These are phyloP conservation scores for Trametes sanguinea DNA, from an alignment of 768 basidiomycete genomes.

Conservation along the genomic window DNA sequence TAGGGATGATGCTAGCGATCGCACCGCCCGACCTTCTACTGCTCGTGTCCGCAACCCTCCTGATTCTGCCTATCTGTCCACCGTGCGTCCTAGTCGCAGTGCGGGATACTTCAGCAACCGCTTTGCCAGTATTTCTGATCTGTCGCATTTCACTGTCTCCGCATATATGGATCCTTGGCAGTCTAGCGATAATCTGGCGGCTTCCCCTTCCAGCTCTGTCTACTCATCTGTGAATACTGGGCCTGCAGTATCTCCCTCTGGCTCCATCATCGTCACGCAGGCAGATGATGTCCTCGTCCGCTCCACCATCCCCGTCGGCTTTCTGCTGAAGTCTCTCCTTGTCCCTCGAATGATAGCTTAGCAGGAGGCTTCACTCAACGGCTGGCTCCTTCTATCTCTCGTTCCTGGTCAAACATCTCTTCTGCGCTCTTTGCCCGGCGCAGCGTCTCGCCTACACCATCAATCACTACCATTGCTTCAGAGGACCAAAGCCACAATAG, in stretches of 20 bases:
- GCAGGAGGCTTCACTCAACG: neutral
- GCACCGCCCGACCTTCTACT: neutral
- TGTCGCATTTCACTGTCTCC: constrained; percentile 23
- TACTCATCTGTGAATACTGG: neutral
- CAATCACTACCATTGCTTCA: neutral
- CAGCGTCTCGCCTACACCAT: constrained; percentile 18
- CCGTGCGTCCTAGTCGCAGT: constrained; percentile 2
- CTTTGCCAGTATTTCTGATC: constrained; percentile 14
- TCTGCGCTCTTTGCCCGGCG: constrained; percentile 4
- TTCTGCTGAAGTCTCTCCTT: neutral
- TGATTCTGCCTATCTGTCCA: neutral
- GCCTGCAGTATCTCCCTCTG: constrained; percentile 1
- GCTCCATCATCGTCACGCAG: constrained; percentile 6
- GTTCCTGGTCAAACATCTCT: constrained; percentile 8
- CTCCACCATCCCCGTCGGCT: neutral
- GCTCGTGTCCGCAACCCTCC: neutral
- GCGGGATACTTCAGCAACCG: constrained; percentile 22
- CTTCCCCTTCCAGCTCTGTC: neutral
- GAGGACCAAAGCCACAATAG: neutral
- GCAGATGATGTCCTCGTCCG: neutral
- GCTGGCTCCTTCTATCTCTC: neutral
- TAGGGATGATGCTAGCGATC: constrained; percentile 8
- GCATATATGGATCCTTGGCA: constrained; percentile 13
- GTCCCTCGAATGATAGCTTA: neutral
- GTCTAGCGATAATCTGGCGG: constrained; percentile 3